Conservation (phyloP, 768 basidiomycete genomes). For the Zangia roseola region DNA sequence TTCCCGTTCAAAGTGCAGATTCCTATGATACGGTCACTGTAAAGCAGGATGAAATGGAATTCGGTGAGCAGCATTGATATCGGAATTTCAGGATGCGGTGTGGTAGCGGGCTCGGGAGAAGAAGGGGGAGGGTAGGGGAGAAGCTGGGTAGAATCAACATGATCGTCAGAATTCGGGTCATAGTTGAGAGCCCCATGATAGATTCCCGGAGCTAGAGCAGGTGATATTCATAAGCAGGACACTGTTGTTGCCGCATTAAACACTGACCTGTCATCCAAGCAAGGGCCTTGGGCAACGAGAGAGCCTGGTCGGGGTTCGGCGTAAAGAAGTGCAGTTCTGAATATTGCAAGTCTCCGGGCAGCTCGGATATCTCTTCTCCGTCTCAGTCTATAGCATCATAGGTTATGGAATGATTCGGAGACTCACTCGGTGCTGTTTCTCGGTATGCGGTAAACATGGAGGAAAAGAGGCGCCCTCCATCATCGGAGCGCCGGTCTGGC, state of each 20-base stretch:
- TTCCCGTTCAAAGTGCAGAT: slow-evolving; percentile 80
- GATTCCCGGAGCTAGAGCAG: slow-evolving; percentile 69
- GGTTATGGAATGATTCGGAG: slow-evolving; percentile 7
- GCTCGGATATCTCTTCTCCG: slow-evolving; percentile 78
- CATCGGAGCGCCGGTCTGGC: slow-evolving; percentile 67
- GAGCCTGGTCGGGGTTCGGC: slow-evolving; percentile 64
- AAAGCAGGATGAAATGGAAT: slow-evolving; percentile 89
- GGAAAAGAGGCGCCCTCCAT: slow-evolving; percentile 73
- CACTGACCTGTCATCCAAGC: slow-evolving; percentile 90
- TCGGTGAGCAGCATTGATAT: slow-evolving; percentile 82
- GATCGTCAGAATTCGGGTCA: slow-evolving; percentile 64
- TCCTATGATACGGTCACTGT: slow-evolving; percentile 72
- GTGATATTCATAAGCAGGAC: background rate
- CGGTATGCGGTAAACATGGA: slow-evolving; percentile 70
- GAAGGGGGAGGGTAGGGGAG: slow-evolving; percentile 66
- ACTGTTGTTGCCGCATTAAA: background rate
- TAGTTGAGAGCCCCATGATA: slow-evolving; percentile 83
- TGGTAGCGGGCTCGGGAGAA: slow-evolving; percentile 24
- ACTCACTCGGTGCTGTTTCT: slow-evolving; percentile 78
- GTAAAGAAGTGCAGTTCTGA: slow-evolving; percentile 85
- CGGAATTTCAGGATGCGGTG: slow-evolving; percentile 46
- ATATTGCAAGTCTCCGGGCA: slow-evolving; percentile 73
- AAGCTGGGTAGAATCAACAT: slow-evolving; percentile 75
- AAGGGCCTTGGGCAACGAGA: slow-evolving; percentile 67
- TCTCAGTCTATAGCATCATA: slow-evolving; percentile 18